Conservation (phyloP, 78 protist genomes). For the Dictyostelium firmibasis region DNA sequence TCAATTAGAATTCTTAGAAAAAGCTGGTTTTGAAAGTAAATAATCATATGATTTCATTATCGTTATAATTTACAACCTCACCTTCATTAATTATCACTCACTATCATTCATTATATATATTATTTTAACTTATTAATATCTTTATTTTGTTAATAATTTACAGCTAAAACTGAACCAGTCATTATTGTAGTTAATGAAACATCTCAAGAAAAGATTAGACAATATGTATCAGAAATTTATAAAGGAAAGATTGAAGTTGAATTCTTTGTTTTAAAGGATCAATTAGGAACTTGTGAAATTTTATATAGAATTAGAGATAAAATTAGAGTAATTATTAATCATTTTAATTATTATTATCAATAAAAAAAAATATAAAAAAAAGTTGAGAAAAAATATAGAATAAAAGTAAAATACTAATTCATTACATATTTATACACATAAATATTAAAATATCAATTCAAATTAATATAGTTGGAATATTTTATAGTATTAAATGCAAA, state of each 20-base stretch:
- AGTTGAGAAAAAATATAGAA: neutral
- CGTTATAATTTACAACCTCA: neutral
- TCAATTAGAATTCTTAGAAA: conserved; percentile 85
- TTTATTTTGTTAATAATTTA: neutral
- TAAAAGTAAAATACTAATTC: too few relatives aligned
- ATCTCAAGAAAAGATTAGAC: conserved; percentile 35
- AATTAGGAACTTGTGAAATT: conserved; percentile 81
- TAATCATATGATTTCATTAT: neutral
- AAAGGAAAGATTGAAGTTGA: conserved; percentile 78
- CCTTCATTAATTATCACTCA: neutral
- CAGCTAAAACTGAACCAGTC: conserved; percentile 15
- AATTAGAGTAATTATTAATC: conserved; percentile 32
- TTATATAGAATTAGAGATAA: conserved; percentile 78
- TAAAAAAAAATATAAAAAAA: neutral
- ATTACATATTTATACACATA: too few relatives aligned
- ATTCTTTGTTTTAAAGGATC: conserved; percentile 71
- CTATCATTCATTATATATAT: neutral
- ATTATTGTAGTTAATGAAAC: neutral
- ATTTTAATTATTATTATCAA: too few relatives aligned
- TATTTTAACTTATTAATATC: too few relatives aligned
- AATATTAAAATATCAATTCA: too few relatives aligned
- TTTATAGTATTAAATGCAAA: conserved; percentile 85
- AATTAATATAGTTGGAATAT: conserved; percentile 13
- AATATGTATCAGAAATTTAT: conserved; percentile 72
- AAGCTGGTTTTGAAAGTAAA: conserved; percentile 75